Evolutionary conservation across 1,284 basidiomycete species (phyloP).

Genomic region (Rhodotorula sp.): DNA sequence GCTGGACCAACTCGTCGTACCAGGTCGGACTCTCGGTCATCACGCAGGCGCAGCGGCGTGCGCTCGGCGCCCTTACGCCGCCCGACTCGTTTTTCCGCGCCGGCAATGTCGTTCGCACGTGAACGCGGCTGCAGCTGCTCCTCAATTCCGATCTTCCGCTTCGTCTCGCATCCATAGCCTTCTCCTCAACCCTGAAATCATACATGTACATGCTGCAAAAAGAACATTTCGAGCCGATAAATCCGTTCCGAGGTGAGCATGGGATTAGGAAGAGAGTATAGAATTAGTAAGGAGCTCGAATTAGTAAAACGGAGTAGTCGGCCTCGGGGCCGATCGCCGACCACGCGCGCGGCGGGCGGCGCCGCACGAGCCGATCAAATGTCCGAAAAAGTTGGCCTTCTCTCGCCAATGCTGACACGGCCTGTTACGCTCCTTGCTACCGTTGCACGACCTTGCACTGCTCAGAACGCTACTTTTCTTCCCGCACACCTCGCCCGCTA

Average conservation of each 20-base stretch:
- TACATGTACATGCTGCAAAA: background rate
- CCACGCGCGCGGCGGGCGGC: too few species aligned
- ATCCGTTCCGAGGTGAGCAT: background rate
- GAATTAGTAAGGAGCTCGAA: background rate
- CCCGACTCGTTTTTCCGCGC: slow-evolving; percentile 77
- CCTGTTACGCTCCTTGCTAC: background rate
- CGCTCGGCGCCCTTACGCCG: slow-evolving; percentile 85
- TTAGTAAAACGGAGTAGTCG: background rate
- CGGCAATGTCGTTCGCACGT: slow-evolving; percentile 8
- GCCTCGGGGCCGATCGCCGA: background rate
- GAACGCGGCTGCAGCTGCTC: background rate
- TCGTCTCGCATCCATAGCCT: too few species aligned
- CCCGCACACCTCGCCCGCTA: background rate
- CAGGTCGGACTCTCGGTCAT: slow-evolving; percentile 94
- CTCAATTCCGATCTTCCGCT: background rate
- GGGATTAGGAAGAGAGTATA: background rate
- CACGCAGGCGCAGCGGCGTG: slow-evolving; percentile 87
- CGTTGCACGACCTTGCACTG: background rate
- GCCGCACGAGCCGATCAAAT: background rate
- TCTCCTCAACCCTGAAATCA: background rate
- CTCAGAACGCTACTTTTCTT: background rate
- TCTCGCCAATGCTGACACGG: background rate
- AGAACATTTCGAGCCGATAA: too few species aligned
- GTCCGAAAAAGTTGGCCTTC: background rate
- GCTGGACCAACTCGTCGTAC: slow-evolving; percentile 81